Conservation (phyloP, 2,329 filamentous ascomycete species). For the Pyrenophora seminiperda region DNA sequence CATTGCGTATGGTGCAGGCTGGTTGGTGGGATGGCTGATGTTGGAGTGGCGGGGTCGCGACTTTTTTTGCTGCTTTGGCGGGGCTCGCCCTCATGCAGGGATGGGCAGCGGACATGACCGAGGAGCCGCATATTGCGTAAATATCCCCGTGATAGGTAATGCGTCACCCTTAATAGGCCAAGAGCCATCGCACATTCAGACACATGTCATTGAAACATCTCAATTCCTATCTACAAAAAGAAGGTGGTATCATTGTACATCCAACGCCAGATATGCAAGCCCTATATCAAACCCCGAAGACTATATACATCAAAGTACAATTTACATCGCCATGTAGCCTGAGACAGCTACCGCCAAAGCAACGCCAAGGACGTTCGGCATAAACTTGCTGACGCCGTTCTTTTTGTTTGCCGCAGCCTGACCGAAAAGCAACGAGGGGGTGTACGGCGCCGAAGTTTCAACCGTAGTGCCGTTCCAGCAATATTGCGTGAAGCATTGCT, state of each 20-base stretch:
- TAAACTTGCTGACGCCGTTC: constrained; percentile 31
- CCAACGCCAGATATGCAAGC: constrained; percentile 5
- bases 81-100: constrained; percentile 17
- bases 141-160: too few species aligned
- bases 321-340: constrained; percentile 23
- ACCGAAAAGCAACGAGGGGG: constrained; percentile 29
- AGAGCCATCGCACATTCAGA: background rate
- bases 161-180: constrained; percentile 9
- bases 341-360: constrained; percentile 25
- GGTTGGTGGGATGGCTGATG: constrained; percentile 4
- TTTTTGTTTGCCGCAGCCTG: constrained; percentile 23
- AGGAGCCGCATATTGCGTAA: constrained; percentile 22
- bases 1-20: constrained; percentile 27
- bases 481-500: constrained; percentile 76
- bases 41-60: constrained; percentile 22
- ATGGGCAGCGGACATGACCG: constrained; percentile 4
- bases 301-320: background rate
- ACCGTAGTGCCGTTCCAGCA: constrained; percentile 88
- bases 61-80: constrained; percentile 19
- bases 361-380: constrained; percentile 30
- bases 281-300: background rate
- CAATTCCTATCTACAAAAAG: constrained; percentile 9
- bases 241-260: constrained; percentile 9
- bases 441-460: constrained; percentile 33
- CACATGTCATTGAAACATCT: background rate